These are phyloP conservation scores for Lathyrus aphaca DNA, from an alignment of 306 rosid genomes.

Conservation along the genomic window DNA sequence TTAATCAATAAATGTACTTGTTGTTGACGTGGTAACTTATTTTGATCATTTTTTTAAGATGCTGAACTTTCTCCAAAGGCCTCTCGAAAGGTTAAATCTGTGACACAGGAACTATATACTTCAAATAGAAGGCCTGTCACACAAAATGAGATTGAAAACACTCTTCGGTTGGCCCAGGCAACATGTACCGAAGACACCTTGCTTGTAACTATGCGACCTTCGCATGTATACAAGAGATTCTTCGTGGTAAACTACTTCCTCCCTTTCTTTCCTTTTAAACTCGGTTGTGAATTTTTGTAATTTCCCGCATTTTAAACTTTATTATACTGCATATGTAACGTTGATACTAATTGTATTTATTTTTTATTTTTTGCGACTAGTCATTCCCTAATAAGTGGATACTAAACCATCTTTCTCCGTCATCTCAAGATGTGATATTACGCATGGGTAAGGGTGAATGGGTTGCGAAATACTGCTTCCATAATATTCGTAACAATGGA, in stretches of 20 bases:
- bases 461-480: slow-evolving; percentile 47
- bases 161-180: slow-evolving; percentile 52
- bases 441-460: slow-evolving; percentile 50
- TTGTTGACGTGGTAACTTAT: slow-evolving; percentile 26
- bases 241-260: slow-evolving; percentile 55
- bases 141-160: slow-evolving; percentile 45
- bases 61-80: slow-evolving; percentile 36
- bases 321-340: not conserved
- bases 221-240: slow-evolving; percentile 72
- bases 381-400: slow-evolving; percentile 54
- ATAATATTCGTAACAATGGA: slow-evolving; percentile 41
- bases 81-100: slow-evolving; percentile 28
- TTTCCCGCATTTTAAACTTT: not conserved
- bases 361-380: slow-evolving; percentile 37
- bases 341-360: slow-evolving; percentile 2
- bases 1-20: not conserved
- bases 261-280: slow-evolving; percentile 28
- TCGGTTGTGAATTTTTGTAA: not conserved
- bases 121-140: slow-evolving; percentile 72
- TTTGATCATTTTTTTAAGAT: slow-evolving; percentile 38
- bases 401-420: slow-evolving; percentile 21
- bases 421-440: slow-evolving; percentile 57
- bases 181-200: slow-evolving; percentile 42
- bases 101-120: slow-evolving; percentile 29
- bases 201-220: slow-evolving; percentile 58